Evolutionary conservation across 2,329 filamentous ascomycete genomes (phyloP), one percentile per base, ranked within the genome.

Genomic region (Teratosphaeria nubilosa): DNA sequence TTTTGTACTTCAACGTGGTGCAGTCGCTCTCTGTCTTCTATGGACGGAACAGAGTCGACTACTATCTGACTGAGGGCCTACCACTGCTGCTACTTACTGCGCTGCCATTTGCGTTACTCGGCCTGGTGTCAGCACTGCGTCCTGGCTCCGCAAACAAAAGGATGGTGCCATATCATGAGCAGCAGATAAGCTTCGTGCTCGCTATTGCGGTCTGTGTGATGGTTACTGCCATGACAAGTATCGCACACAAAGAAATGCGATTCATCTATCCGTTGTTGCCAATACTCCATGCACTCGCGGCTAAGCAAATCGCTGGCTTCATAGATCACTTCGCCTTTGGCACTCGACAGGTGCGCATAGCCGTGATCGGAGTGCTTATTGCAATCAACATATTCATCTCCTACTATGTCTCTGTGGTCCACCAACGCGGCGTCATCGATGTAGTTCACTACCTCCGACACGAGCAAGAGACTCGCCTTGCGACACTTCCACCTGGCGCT

Each of bases 241-340:
- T 97, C 64, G 85, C 90, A 1, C 94, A 99, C 76, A 99, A 99
- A 73, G 94, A 99, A 78, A 89, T 96, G 66, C 90, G 94, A 68
- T 99, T 99, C 77, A 88, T 97, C 64, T 96, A 95, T 68, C 92
- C 94, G 1, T 81, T 99, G 20, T 81, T 97, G 1, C 92, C 94
- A 1, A 81, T 86, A n/a, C 80, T 99, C 6, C 90, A 94, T 70
- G 77, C 96, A 62, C 77, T 97, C 45, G 84, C 88, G 1, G 90
- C 90, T 0, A 82, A 84, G 0, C 80, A 84, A 2, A 74, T 89
- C 16, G 77, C 82, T 2, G 72, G 77, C 9, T 91, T 89, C 75
- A 90, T 92, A 71, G 45, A 77, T 58, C 74, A 64, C 55, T 66
- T 66, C 58, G 66, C 63, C 25, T 62, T 62, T 14, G 65, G 63